Base-by-base conservation (phyloP, 306 rosid genomes). In the Arachis hypogaea region DNA sequence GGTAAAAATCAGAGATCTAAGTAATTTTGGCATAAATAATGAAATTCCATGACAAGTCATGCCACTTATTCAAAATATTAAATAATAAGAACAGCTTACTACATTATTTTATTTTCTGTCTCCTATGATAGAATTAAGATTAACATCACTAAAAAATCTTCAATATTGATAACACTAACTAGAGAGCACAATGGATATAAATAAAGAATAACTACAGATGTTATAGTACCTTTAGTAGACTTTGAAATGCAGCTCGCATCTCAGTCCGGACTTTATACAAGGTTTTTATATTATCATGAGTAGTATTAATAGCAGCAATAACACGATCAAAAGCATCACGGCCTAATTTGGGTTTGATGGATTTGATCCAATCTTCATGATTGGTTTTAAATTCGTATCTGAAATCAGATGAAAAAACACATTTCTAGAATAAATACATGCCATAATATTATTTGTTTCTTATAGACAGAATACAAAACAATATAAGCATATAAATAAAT, bases 351-450 rank as follows among this genome's bases (percentile, higher is more conserved):
- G 93, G 91, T 57, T 87, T 90, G 61, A 80, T 90, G 42, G 96
- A 90, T 58, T 73, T 78, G 86, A 88, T 72, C 98, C 98, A 90
- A 49, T 93, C 95, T 82, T 85, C 95, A 73, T 93, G 89, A 79
- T 93, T 93, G 69, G 87, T 82, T 85, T 86, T 90, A 77, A 93
- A 93, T 83, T 93, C 98, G 72, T 83, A 88, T 68, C 98, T 93
- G 93, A 81, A 50, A 50, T 50, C n/a, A 50, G 54, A 51, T 41
- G 29, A 67, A 64, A 76, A 67, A 67, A 43, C 4, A 42, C 70
- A 59, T 38, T 40, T 51, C 55, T 63, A 67, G 75, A 71, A 51
- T 57, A 51, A 18, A 81, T 28, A 65, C 46, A 51, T 63, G 72
- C 44, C 43, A 33, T 33, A 33, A 33, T 33, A 33, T 33, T 33